Evolutionary conservation across 2,329 filamentous ascomycete species (phyloP), one percentile per base, ranked within the genome.

Genomic region (Alternaria gansuensis): DNA sequence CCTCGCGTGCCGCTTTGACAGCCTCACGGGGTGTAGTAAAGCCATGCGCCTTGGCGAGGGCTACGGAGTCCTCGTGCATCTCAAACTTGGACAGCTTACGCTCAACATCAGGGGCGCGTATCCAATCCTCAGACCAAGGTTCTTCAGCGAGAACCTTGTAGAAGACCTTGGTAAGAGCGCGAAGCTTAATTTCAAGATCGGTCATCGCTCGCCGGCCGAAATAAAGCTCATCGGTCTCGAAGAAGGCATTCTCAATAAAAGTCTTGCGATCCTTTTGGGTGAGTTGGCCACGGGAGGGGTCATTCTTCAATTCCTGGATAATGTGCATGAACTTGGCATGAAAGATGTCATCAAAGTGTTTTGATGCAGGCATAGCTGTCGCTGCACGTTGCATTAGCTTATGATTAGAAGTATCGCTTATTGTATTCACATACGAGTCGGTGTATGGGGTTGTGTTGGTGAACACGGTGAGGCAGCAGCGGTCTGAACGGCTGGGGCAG

Each of bases 81-180:
- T 77, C 75, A 40, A 75, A 77, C 31, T 73, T 70, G n/a, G 71
- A 75, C 9, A 77, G 68, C 54, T 77, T 77, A 17, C 75, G 70
- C 57, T 77, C 75, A 11, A 77, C 75, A 57, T 77, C 75, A 13
- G 69, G 72, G 10, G 74, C 69, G 26, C 74, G 73, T 23, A 77
- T 77, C 73, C 73, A 77, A 21, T 75, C 73, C 41, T 77, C 74
- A 7, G 71, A 71, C 75, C 75, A 77, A 1, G 75, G 74, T 41
- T 77, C 74, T 34, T 77, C 75, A 10, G 74, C 73, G n/a, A 77
- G 66, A 9, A 77, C 70, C 51, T 74, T 75, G 64, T 72, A 75
- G 48, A 77, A 75, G 49, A 77, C 73, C 45, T 75, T 75, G 56
- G 74, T 77, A 7, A 77, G 69, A 39, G 75, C 74, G 53, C 73